Evolutionary conservation across 1,139 yeast genomes (phyloP), one percentile per base, ranked within the genome.

Genomic region (Zygosaccharomyces pseudobailii): DNA sequence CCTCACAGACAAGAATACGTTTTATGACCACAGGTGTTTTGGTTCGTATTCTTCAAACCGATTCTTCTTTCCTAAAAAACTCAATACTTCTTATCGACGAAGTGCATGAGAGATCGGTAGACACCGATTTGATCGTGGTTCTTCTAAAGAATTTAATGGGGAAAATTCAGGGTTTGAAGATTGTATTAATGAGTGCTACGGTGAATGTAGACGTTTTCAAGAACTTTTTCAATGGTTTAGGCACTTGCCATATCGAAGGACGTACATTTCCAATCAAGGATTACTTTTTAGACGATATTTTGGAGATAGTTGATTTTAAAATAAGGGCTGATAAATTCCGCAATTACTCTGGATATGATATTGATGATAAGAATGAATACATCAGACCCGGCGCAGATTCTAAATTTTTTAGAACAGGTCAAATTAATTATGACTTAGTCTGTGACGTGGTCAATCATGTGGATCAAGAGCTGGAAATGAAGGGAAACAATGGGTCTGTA

Each of bases 1-100:
- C 69, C 19, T 66, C 62, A 3, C 64, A 67, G 19, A 90, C 97
- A 0, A 76, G 92, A 61, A 74, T 92, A 13, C 76, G 85, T 21
- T 92, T 92, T 66, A 87, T 87, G 44, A 92, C 98, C 1, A 87
- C 96, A 0, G 97, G 98, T 75, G 95, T 92, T 2, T 71, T 90
- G 42, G 76, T 92, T 25, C 74, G 97, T 55, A 86, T 90, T 82
- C 71, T 92, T 33, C 97, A 90, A 62, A 69, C 70, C 44, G 64
- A 63, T 45, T 51, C 49, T 21, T 50, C 50, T 1, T 70, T 80
- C 40, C 73, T 88, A 48, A 73, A 76, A n/a, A 71, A 78, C 46
- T 67, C 71, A 0, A 61, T 69, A 28, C 58, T 90, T 23, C 81
- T 92, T 38, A 81, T 92, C 42, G 98, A 92, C 71, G 98, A 92